These are phyloP conservation scores for Suillus cothurnatus DNA, from an alignment of 768 basidiomycete genomes.

Conservation along the genomic window DNA sequence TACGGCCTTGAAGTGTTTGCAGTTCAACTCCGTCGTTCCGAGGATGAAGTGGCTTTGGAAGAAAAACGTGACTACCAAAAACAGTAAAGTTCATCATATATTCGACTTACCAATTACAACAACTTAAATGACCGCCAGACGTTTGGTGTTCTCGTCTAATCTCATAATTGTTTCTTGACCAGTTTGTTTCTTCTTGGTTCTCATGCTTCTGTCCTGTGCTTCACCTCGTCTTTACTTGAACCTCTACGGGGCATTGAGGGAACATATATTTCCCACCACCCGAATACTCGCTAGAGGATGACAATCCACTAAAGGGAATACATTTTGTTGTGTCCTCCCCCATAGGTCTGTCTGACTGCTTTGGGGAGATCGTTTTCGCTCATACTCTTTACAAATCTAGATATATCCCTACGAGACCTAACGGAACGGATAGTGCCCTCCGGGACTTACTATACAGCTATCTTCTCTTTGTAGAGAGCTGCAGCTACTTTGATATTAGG, in stretches of 20 bases:
- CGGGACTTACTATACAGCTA: slow-evolving; percentile 92
- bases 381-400: slow-evolving; percentile 48
- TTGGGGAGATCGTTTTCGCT: not conserved
- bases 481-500: slow-evolving; percentile 87
- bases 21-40: not conserved
- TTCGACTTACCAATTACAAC: not conserved
- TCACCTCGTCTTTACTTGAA: not conserved
- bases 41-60: not conserved
- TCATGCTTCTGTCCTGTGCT: not conserved
- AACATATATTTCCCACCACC: slow-evolving; percentile 76
- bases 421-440: slow-evolving; percentile 90
- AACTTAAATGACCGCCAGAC: not conserved
- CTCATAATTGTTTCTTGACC: not conserved
- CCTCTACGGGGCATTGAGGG: slow-evolving; percentile 86
- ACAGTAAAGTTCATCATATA: no score
- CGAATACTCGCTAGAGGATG: slow-evolving; percentile 82
- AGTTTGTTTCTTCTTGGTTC: not conserved
- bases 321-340: slow-evolving; percentile 73
- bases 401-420: slow-evolving; percentile 83
- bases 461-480: slow-evolving; percentile 84
- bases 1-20: slow-evolving; percentile 6
- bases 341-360: slow-evolving; percentile 57
- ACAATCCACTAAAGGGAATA: slow-evolving; percentile 81
- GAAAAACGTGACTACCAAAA: slow-evolving; percentile 6
- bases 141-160: not conserved